phyloP scores from a whole-genome alignment of 2,329 filamentous ascomycete genomes.

The Monilinia laxa region DNA sequence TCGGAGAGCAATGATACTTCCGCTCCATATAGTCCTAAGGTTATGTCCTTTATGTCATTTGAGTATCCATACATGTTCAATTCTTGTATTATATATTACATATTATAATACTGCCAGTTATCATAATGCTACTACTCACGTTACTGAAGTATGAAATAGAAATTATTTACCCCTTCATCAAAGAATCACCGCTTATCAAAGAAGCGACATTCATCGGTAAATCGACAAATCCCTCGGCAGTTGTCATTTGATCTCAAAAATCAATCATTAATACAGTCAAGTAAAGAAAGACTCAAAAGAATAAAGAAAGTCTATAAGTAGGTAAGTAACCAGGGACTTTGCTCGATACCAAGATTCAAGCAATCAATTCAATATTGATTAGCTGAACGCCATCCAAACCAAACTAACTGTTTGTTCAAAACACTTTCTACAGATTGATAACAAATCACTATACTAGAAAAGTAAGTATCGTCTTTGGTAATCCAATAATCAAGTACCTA shows the following conservation, averaged over 20 bases:
- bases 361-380: not conserved
- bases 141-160: not conserved
- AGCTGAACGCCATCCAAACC: too few relatives aligned
- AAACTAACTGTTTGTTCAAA: too few relatives aligned
- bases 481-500: too few relatives aligned
- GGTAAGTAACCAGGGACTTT: too few relatives aligned
- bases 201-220: not conserved
- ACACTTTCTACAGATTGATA: too few relatives aligned
- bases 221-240: too few relatives aligned
- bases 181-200: not conserved
- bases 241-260: not conserved
- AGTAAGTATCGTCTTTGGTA: too few relatives aligned
- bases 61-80: not conserved
- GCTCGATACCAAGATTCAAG: not conserved
- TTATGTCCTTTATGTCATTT: too few relatives aligned
- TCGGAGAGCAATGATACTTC: not conserved
- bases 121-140: not conserved
- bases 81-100: too few relatives aligned
- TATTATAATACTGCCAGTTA: not conserved
- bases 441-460: too few relatives aligned
- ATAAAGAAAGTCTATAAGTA: too few relatives aligned
- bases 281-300: not conserved
- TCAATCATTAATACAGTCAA: not conserved
- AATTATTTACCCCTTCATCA: constrained; percentile 15
- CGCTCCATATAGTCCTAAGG: too few relatives aligned